Evolutionary conservation across 2,329 filamentous ascomycete genomes (phyloP), one percentile per base, ranked within the genome.

Genomic region (Bipolaris cookei): DNA sequence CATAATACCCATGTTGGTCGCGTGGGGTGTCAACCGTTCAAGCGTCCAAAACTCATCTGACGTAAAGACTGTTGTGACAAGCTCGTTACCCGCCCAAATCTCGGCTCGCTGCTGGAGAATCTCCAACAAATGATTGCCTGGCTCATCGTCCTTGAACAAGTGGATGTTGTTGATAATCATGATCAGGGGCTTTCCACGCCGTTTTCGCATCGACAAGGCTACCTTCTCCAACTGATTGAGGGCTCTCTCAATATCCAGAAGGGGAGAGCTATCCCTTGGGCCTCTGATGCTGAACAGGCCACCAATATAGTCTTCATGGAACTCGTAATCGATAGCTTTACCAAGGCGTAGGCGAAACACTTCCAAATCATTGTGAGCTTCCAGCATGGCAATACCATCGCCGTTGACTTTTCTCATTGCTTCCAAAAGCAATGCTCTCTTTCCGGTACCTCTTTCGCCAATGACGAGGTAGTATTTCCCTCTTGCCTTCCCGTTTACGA

Each of bases 21-120:
- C 91, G 54, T 96, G 88, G 71, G 91, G 89, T 79, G 97, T 97
- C 51, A 99, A 80, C 11, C 92, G 86, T 76, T 99, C 95, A 66
- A 97, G 96, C 0, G 98, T 90, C 95, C 94, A 99, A 78, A 96
- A 97, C 75, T 98, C 94, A 74, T 99, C 95, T 50, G 88, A 93
- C 76, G 97, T 98, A 78, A 99, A 92, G 18, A 99, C 87, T 80
- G 91, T 87, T 0, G 94, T 98, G 35, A 96, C 90, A 5, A 98
- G 83, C 62, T 92, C 93, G 32, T 90, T 87, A 1, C 92, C 93
- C 0, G 94, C 92, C 95, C 95, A 99, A 73, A 95, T 90, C 76
- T 99, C 95, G 0, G 95, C 94, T 35, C 93, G 86, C 74, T 99
- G 95, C 72, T 99, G 95, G 20, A 98, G 85, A 39, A 98, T 86